Base-by-base conservation (phyloP, 2,329 filamentous ascomycete genomes). In the Teratosphaeria gauchensis region DNA sequence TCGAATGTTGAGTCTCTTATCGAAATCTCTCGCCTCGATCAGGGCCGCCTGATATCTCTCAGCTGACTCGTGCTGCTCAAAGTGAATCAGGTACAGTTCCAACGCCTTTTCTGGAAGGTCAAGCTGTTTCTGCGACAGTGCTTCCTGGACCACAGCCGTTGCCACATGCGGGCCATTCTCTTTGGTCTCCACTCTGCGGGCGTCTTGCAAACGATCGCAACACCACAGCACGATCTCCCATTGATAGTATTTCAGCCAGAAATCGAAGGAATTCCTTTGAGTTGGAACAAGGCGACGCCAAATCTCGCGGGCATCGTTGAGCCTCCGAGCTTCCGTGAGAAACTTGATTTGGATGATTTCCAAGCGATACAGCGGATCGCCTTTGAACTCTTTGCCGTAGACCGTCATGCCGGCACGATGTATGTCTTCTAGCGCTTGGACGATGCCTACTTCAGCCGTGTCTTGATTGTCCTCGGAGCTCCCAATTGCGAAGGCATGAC, bases 321-420 rank as follows among this genome's bases (percentile, higher is more conserved):
- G 78, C 48, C 89, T 87, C 30, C 85, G 85, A 64, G 90, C 90
- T 71, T 96, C 89, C 3, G 89, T 92, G 54, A 95, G 80, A 69
- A 92, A 96, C 69, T 95, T 91, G 66, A 96, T 92, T 63, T 94
- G 87, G 58, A 96, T 95, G 57, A 90, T 86, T 73, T 97, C 91
- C 4, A 97, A 82, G 11, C 92, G 87, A 72, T 91, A 97, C 53
- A 87, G 83, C 0, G 91, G 89, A 69, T 99, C 92, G n/a, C 90
- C 90, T 63, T 87, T 82, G 71, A 90, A 95, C 1, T 83, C 83
- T 58, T 88, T 76, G 16, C 84, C 90, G 67, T 92, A 89, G 24
- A 89, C 82, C 73, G 88, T 87, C 64, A 88, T 88, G 61, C 90
- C 90, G 54, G 92, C 79, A 64, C 84, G 83, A 58, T 88, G 83